Conservation (phyloP, 306 rosid species). For the Vigna unguiculata region DNA sequence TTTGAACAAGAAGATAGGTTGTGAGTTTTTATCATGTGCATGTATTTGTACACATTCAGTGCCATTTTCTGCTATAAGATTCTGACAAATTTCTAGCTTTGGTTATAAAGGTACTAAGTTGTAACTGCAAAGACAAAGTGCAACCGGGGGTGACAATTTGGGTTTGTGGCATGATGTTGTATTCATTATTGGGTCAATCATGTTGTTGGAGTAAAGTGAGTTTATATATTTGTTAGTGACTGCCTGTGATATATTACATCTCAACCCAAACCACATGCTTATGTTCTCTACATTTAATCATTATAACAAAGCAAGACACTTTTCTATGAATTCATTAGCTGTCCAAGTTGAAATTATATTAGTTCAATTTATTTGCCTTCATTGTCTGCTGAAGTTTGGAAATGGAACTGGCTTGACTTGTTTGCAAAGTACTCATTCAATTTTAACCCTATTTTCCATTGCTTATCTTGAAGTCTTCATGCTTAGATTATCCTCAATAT, state of each 20-base stretch:
- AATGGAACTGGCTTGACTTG: slow-evolving; percentile 21
- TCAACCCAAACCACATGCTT: background rate
- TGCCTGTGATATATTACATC: background rate
- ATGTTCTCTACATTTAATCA: background rate
- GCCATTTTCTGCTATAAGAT: slow-evolving; percentile 4
- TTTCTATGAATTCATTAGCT: slow-evolving; percentile 18
- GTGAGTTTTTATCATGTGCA: slow-evolving; percentile 27
- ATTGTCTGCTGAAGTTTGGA: background rate
- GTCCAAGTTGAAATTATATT: slow-evolving; percentile 16
- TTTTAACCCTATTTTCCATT: slow-evolving; percentile 20
- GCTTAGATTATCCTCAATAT: slow-evolving; percentile 36
- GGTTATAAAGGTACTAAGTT: slow-evolving; percentile 11
- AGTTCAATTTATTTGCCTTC: slow-evolving; percentile 17
- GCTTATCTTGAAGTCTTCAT: slow-evolving; percentile 13
- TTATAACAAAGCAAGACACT: slow-evolving; percentile 3
- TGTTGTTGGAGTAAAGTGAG: background rate
- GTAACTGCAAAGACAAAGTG: background rate
- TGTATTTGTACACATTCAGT: background rate
- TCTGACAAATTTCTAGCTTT: slow-evolving; percentile 24
- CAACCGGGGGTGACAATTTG: background rate
- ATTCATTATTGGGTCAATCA: background rate
- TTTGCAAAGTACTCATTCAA: slow-evolving; percentile 28
- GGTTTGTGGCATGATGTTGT: background rate
- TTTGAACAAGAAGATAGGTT: slow-evolving; percentile 3
- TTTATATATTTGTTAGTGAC: background rate